Conservation (phyloP, 164 flowering plant species). For the Nymphaea colorata region DNA sequence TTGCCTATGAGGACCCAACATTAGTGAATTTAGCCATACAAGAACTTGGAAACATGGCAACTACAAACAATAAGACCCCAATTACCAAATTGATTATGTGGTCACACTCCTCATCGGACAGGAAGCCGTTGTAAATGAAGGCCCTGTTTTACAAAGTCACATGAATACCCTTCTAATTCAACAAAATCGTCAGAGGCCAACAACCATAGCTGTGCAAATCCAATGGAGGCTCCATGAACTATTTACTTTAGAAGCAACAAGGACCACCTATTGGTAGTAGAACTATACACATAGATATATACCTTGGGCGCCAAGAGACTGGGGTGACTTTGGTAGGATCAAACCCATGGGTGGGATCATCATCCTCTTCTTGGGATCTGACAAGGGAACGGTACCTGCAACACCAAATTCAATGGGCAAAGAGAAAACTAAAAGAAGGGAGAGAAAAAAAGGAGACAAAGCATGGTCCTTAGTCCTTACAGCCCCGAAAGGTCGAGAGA, state of each 20-base stretch:
- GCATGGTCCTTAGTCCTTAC: background rate
- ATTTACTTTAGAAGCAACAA: background rate
- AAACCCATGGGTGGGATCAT: conserved; percentile 14
- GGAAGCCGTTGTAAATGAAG: conserved; percentile 52
- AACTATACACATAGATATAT: background rate
- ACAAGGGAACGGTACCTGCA: background rate
- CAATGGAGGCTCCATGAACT: too few species aligned
- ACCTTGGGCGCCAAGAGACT: conserved; percentile 80
- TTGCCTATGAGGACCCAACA: conserved; percentile 34
- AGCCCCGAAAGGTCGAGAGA: conserved; percentile 6
- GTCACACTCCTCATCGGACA: conserved; percentile 78
- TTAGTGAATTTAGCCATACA: background rate
- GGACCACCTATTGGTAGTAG: background rate
- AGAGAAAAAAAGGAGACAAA: background rate
- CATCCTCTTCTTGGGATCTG: background rate
- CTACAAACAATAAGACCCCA: background rate
- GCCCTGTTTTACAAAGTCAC: conserved; percentile 35
- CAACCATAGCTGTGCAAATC: too few species aligned
- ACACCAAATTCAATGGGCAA: background rate
- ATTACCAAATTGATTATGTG: conserved; percentile 46
- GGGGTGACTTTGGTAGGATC: conserved; percentile 69
- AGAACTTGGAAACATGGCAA: background rate
- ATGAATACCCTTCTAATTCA: background rate
- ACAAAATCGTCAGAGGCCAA: background rate
- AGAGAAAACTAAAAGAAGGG: background rate